These are phyloP conservation scores for Rhodotorula sp. DNA, from an alignment of 1,284 basidiomycete genomes.

Conservation along the genomic window DNA sequence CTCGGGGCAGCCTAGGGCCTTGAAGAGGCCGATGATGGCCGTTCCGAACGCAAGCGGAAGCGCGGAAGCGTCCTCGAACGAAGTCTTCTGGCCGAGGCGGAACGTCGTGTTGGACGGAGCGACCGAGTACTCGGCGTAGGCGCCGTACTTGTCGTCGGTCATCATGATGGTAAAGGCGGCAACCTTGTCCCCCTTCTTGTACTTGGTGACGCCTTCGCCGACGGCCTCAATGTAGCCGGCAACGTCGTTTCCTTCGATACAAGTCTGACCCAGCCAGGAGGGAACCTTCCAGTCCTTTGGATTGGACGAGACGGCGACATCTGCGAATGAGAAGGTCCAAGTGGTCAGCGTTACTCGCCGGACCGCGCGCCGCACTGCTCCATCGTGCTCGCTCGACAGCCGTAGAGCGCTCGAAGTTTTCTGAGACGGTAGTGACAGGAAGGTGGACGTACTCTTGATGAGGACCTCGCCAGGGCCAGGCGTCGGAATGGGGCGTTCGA, in stretches of 20 bases:
- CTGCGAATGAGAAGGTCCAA: neutral
- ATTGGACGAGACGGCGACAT: constrained; percentile 49
- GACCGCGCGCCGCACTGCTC: too few species aligned
- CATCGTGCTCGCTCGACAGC: too few species aligned
- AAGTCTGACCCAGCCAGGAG: constrained; percentile 6
- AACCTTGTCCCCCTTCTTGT: constrained; percentile 46
- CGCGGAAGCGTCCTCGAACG: constrained; percentile 50
- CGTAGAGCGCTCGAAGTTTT: neutral
- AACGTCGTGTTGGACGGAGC: constrained; percentile 44
- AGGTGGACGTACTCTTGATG: constrained; percentile 43
- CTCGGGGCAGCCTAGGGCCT: constrained; percentile 41
- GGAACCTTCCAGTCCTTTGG: constrained; percentile 51
- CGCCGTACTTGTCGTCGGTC: constrained; percentile 39
- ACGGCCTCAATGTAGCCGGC: constrained; percentile 46
- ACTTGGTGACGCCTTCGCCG: constrained; percentile 44
- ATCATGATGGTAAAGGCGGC: constrained; percentile 48
- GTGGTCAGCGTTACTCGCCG: neutral
- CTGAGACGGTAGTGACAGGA: neutral
- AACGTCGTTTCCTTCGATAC: constrained; percentile 48
- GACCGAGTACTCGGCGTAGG: constrained; percentile 43
- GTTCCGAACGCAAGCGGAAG: constrained; percentile 50
- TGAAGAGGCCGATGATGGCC: constrained; percentile 50
- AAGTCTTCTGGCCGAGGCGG: constrained; percentile 40
- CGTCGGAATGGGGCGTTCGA: constrained; percentile 24
- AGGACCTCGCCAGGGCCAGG: constrained; percentile 47